Base-by-base conservation (phyloP, 352 stramenopile genomes). In the Pythium aristosporum region DNA sequence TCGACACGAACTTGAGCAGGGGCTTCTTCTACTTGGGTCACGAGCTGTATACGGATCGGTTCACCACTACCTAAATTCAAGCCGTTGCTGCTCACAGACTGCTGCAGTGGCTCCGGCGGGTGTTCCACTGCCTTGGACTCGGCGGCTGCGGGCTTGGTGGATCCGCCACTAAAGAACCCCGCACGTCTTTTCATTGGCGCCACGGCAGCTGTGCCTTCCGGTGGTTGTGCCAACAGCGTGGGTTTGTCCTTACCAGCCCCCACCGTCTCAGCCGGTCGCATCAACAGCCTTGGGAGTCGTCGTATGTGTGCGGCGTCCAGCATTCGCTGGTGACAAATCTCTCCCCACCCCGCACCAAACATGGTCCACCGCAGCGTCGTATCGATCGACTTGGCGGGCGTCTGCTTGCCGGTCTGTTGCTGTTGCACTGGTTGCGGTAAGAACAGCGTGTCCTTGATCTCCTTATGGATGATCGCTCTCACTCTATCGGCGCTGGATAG, bases 361-460 rank as follows among this genome's bases (percentile, higher is more conserved):
- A 58, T 34, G 4, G 16, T 21, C 47, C 47, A 57, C 3, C 57
- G 57, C 30, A 57, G 13, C 12, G 36, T 41, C 16, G 20, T 23
- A 46, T 6, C 23, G 47, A 30, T 18, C 39, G 11, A n/a, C 15
- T 10, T 25, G 5, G 15, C 20, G 18, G 13, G 13, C 13, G 5
- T 28, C 18, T n/a, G 52, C 9, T 43, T 39, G 23, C 2, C 7
- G 32, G 5, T 5, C 18, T 25, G 13, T 16, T 9, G 8, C 41
- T 48, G 37, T 42, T 30, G 13, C 23, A 30, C 7, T n/a, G 12
- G 8, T 2, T 23, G 12, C 5, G 50, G n/a, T 10, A 79, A 78
- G n/a, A 61, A 61, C n/a, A 71, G 49, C 36, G 23, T 7, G 1
- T 70, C 20, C 21, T 79, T 77, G 21, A 84, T 21, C 12, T 58